Conservation (phyloP, 2,329 filamentous ascomycete genomes). For the Clonostachys sp. region DNA sequence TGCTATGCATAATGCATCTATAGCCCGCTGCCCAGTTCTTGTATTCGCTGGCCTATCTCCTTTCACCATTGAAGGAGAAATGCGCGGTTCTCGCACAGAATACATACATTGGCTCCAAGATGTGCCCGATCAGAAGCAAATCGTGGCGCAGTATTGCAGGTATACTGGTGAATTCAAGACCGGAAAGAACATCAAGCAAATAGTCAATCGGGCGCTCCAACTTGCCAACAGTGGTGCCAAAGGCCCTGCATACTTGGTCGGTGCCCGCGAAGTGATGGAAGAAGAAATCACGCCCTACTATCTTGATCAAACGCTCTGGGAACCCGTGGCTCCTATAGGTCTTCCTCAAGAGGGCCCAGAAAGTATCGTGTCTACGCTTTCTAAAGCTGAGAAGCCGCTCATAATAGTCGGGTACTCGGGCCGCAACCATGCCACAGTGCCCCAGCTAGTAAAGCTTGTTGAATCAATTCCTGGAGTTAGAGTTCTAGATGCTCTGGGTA, state of each 20-base stretch:
- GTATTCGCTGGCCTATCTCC: slow-evolving; percentile 73
- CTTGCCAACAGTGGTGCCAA: slow-evolving; percentile 70
- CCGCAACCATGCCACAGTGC: slow-evolving; percentile 3
- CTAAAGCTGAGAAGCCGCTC: slow-evolving; percentile 20
- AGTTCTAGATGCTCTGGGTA: slow-evolving; percentile 74
- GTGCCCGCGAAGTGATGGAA: slow-evolving; percentile 79
- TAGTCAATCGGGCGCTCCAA: slow-evolving; percentile 74
- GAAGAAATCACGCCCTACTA: slow-evolving; percentile 73
- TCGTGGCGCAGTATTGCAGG: slow-evolving; percentile 75
- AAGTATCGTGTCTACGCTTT: slow-evolving; percentile 58
- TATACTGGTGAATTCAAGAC: slow-evolving; percentile 76
- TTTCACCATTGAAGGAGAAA: slow-evolving; percentile 68
- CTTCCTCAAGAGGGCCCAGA: slow-evolving; percentile 44
- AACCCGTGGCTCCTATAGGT: slow-evolving; percentile 62
- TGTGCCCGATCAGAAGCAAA: slow-evolving; percentile 70
- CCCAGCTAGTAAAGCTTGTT: slow-evolving; percentile 6
- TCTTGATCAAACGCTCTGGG: slow-evolving; percentile 67
- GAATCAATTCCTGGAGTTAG: slow-evolving; percentile 47
- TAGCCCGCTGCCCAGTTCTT: slow-evolving; percentile 65
- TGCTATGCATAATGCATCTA: slow-evolving; percentile 70
- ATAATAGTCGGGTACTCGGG: slow-evolving; percentile 9
- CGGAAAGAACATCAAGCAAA: slow-evolving; percentile 76
- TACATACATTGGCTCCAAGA: slow-evolving; percentile 82
- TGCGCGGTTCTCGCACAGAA: slow-evolving; percentile 66
- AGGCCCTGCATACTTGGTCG: slow-evolving; percentile 76